Base-by-base conservation (phyloP, 1,139 yeast genomes). In the Blastobotrys arbuscula region DNA sequence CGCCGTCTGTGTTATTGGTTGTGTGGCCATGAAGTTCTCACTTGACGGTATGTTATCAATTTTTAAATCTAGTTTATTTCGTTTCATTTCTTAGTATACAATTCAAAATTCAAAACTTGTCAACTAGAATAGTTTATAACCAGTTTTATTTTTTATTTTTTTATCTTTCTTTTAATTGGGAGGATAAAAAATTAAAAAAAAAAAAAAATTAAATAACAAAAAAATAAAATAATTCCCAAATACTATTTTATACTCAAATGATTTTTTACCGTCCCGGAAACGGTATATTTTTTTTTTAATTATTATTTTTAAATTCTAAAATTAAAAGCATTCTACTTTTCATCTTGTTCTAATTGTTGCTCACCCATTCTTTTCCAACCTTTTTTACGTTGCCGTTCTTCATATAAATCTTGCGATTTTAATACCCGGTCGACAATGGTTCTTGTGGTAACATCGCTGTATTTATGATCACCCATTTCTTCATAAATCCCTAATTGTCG, bases 311-410 rank as follows among this genome's bases (percentile, higher is more conserved):
- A n/a, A n/a, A n/a, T n/a, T n/a, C n/a, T n/a, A n/a, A n/a, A n/a
- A n/a, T n/a, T n/a, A n/a, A n/a, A n/a, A n/a, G n/a, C n/a, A n/a
- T n/a, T n/a, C n/a, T 13, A 33, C 39, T 9, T 13, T 19, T 41
- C 44, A 8, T 8, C 15, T 19, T 16, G 26, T 19, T 42, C 40
- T 40, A 74, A 54, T 28, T 56, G 55, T 54, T 59, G 59, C 54
- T 75, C 79, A 46, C 65, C 61, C 50, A 67, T 72, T 44, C 74
- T 63, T 67, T 85, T 84, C 84, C 87, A 82, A 6, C 92, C 92
- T 68, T 85, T 85, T 55, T 78, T 78, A 55, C 81, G 72, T 65
- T 85, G 95, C 58, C 95, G 77, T 57, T 83, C 94, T 64, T 84
- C 92, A 62, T 81, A 85, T 15, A 81, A 80, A 48, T 74, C 75